phyloP scores from a whole-genome alignment of 768 basidiomycete species.

The Heimioporus sp. region DNA sequence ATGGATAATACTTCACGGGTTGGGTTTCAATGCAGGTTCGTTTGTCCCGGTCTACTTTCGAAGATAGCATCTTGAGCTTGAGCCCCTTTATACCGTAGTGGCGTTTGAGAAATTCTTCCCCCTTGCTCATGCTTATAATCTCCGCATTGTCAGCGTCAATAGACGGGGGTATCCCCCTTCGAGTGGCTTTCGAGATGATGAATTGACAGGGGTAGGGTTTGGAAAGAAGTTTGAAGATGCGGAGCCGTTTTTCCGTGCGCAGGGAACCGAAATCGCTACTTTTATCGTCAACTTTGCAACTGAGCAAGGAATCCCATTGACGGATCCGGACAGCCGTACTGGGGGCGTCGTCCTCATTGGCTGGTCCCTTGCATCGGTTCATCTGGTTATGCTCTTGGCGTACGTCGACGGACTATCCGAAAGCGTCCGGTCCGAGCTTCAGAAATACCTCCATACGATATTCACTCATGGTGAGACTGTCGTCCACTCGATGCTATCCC shows the following conservation, averaged over 20 bases:
- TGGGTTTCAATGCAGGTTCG: slow-evolving; percentile 20
- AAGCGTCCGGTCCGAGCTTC: slow-evolving; percentile 5
- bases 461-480: slow-evolving; percentile 13
- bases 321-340: not conserved
- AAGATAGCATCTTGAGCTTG: no score
- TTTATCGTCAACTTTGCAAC: slow-evolving; percentile 17
- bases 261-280: slow-evolving; percentile 17
- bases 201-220: slow-evolving; percentile 7
- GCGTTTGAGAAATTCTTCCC: slow-evolving; percentile 21
- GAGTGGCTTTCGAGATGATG: slow-evolving; percentile 17
- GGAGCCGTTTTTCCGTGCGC: slow-evolving; percentile 14
- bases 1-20: slow-evolving; percentile 19
- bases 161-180: slow-evolving; percentile 27
- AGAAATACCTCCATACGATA: slow-evolving; percentile 17
- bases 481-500: not conserved
- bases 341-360: slow-evolving; percentile 19
- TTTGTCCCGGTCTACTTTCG: not conserved
- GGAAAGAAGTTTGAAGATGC: slow-evolving; percentile 15
- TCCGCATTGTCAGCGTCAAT: slow-evolving; percentile 23
- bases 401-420: slow-evolving; percentile 10
- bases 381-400: slow-evolving; percentile 7
- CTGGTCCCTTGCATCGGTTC: slow-evolving; percentile 18
- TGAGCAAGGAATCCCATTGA: slow-evolving; percentile 11
- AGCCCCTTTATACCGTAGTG: not conserved
- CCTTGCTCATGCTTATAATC: slow-evolving; percentile 16